phyloP scores from a whole-genome alignment of 2,329 filamentous ascomycete genomes.

The Pseudocercospora eumusae region DNA sequence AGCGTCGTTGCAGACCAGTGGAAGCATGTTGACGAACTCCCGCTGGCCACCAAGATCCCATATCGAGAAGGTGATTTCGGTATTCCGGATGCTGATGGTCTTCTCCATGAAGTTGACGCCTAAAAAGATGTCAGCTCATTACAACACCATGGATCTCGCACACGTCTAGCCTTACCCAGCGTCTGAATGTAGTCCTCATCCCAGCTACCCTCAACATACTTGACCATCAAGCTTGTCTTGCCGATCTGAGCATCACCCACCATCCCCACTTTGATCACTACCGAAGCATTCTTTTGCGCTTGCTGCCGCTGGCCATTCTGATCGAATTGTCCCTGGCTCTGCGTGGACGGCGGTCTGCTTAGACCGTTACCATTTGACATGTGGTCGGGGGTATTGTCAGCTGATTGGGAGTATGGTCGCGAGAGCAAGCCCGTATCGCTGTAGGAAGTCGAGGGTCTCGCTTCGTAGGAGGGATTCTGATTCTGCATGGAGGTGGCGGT shows the following conservation, averaged over 20 bases:
- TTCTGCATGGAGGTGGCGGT: conserved; percentile 44
- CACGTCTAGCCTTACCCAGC: conserved; percentile 58
- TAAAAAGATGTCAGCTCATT: conserved; percentile 37
- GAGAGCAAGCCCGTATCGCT: conserved; percentile 51
- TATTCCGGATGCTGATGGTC: conserved; percentile 98
- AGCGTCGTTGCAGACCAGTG: conserved; percentile 97
- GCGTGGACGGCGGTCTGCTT: conserved; percentile 38
- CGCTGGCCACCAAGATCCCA: conserved; percentile 98
- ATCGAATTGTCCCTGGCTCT: conserved; percentile 37
- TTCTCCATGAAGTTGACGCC: conserved; percentile 99
- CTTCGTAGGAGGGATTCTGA: conserved; percentile 43
- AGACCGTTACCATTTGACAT: conserved; percentile 38
- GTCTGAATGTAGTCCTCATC: conserved; percentile 99
- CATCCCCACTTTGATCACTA: conserved; percentile 99
- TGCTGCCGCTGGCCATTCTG: conserved; percentile 41
- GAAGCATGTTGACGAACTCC: conserved; percentile 99
- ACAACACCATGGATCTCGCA: not conserved
- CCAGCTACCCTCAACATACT: conserved; percentile 99
- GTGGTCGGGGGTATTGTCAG: conserved; percentile 44
- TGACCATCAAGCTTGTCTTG: conserved; percentile 99
- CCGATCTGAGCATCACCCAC: conserved; percentile 98
- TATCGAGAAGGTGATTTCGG: conserved; percentile 98
- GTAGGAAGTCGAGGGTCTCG: conserved; percentile 57
- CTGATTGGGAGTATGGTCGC: conserved; percentile 48
- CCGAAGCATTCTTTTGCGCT: conserved; percentile 58